Conservation (phyloP, 1,284 basidiomycete genomes). For the Hypsizygus ulmarius region DNA sequence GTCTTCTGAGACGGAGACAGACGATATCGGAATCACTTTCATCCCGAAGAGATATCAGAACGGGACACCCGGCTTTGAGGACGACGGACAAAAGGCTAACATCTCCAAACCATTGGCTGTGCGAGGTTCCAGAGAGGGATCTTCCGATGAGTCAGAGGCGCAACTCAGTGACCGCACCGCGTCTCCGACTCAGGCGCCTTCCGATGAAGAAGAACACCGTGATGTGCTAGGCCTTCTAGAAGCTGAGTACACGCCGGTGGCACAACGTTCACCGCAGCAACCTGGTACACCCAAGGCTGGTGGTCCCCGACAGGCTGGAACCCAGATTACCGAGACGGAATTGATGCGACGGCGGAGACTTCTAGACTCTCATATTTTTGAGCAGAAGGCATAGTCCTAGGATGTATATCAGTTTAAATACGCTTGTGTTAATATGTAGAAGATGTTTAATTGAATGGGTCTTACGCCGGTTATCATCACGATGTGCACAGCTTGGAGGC, state of each 20-base stretch:
- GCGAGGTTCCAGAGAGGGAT: slow-evolving; percentile 3
- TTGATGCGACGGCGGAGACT: slow-evolving; percentile 74
- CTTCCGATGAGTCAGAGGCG: slow-evolving; percentile 12
- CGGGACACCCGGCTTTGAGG: slow-evolving; percentile 1
- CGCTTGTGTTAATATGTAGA: slow-evolving; percentile 1
- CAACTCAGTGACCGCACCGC: slow-evolving; percentile 10
- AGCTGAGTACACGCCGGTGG: slow-evolving; percentile 10
- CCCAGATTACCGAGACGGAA: slow-evolving; percentile 75
- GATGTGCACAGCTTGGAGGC: slow-evolving; percentile 27
- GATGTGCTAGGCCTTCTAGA: slow-evolving; percentile 12
- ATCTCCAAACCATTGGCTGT: slow-evolving; percentile 2
- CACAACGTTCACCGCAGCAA: slow-evolving; percentile 15
- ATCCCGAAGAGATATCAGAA: slow-evolving; percentile 53
- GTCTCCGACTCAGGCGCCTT: slow-evolving; percentile 2
- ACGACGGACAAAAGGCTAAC: slow-evolving; percentile 2
- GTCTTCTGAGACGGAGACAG: slow-evolving; percentile 57
- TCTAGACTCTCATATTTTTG: slow-evolving; percentile 60
- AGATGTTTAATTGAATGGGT: slow-evolving; percentile 1
- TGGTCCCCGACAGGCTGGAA: slow-evolving; percentile 48
- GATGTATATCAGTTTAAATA: too few relatives aligned
- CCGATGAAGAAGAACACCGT: slow-evolving; percentile 10
- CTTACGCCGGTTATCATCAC: slow-evolving; percentile 17
- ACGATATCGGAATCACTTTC: slow-evolving; percentile 68
- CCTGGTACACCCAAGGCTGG: slow-evolving; percentile 30
- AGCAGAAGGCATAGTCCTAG: slow-evolving; percentile 24